phyloP scores from a whole-genome alignment of 2,329 filamentous ascomycete species.

The Elsinoe necatrix region DNA sequence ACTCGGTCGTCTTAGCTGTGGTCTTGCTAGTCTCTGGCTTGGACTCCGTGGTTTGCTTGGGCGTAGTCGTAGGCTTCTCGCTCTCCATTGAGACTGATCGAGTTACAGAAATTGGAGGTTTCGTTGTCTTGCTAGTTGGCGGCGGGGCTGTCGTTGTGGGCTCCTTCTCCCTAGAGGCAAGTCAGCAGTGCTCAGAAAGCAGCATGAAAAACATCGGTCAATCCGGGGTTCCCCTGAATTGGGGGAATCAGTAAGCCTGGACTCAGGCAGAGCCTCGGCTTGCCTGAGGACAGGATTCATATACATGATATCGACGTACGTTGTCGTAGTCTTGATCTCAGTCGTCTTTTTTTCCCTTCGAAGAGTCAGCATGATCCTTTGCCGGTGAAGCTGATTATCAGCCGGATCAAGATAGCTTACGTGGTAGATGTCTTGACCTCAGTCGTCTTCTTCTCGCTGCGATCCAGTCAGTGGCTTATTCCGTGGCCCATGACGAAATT shows the following conservation, averaged over 20 bases:
- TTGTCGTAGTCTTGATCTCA: slow-evolving; percentile 7
- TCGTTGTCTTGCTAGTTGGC: not conserved
- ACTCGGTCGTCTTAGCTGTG: not conserved
- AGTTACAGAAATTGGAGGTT: not conserved
- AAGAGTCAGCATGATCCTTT: not conserved
- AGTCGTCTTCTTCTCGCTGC: not conserved
- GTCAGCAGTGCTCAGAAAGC: not conserved
- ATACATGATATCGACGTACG: not conserved
- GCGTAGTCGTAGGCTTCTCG: not conserved
- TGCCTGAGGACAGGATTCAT: too few species aligned
- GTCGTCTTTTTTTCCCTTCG: not conserved
- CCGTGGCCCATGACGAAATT: too few species aligned
- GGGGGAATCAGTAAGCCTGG: too few species aligned
- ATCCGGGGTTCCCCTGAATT: too few species aligned
- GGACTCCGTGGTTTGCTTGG: not conserved
- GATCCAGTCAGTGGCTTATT: too few species aligned
- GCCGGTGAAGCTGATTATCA: not conserved
- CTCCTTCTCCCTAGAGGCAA: not conserved
- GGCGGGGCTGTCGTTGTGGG: not conserved
- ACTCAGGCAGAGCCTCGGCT: too few species aligned
- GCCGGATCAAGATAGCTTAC: not conserved
- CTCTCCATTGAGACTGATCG: not conserved
- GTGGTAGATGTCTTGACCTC: not conserved
- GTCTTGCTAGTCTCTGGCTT: not conserved
- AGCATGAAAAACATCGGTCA: not conserved